Base-by-base conservation (phyloP, 495 filamentous ascomycete species). In the Penicillium riverlandense region DNA sequence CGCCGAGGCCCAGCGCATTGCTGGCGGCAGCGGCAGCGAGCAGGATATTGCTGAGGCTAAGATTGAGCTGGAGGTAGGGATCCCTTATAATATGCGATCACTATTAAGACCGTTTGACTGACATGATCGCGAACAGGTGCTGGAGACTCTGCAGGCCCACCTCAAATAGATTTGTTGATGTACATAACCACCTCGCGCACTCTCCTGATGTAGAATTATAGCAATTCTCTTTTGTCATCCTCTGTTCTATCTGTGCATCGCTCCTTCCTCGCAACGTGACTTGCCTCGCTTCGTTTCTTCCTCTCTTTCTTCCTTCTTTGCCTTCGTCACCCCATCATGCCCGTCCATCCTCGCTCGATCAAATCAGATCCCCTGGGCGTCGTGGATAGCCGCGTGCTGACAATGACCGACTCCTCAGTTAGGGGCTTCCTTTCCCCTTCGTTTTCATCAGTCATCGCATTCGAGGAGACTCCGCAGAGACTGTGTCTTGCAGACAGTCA, bases 31-130 rank as follows among this genome's bases (percentile, higher is more conserved):
- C 60, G 92, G 92, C 57, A 96, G 90, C 65, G 92, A 97, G 79
- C 85, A 90, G 71, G 92, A 99, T 61, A 86, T 96, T 67, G 90
- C 90, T 44, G 92, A 97, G 80, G 92, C 92, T 45, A 96, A 92
- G 78, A 88, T 97, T 63, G 94, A 99, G 76, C 71, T 99, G 51
- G 92, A 97, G 86, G 92, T 96, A 72, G 49, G 75, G 55, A 40
- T 37, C 35, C 34, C 42, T 34, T 22, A 22, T n/a, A n/a, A n/a
- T n/a, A n/a, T 28, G 27, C 11, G 15, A 28, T 30, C 30, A 30
- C 16, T 46, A 13, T 15, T 33, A 11, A 5, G 11, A 38, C 11
- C 28, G 32, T 14, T 15, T n/a, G 32, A 51, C 50, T 61, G 47
- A 60, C 44, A 15, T 35, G 8, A 36, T 36, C 37, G 39, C 30